A percentile compares a stretch with the other conserved stretches of the same genome.
phyloP scores from a whole-genome alignment of 176 grass and related monocot species.

The Eremochloa ophiuroides region DNA sequence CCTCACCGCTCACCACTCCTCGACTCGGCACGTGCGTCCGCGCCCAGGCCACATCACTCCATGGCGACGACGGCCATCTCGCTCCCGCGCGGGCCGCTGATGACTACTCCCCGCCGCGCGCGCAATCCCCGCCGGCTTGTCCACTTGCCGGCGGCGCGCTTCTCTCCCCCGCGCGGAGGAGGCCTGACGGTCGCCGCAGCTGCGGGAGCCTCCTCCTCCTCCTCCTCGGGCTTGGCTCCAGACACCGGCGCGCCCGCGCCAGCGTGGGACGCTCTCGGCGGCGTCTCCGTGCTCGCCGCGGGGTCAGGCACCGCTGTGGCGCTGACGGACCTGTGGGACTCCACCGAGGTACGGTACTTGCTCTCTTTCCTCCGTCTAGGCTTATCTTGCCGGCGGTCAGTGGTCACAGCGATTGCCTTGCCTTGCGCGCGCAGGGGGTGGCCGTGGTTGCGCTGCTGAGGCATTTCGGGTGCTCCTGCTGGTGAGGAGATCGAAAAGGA shows the following conservation, averaged over 20 bases:
- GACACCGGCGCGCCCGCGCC: not conserved
- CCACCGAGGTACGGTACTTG: slow-evolving; percentile 30
- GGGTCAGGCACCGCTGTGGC: slow-evolving; percentile 46
- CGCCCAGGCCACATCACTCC: not conserved
- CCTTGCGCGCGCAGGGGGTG: slow-evolving; percentile 37
- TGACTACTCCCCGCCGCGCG: not conserved
- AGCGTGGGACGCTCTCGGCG: slow-evolving; percentile 44
- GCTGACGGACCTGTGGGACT: slow-evolving; percentile 68
- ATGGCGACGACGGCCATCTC: slow-evolving; percentile 37
- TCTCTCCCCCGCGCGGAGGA: not conserved
- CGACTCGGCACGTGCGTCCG: not conserved
- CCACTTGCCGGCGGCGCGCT: not conserved
- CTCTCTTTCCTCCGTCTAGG: not conserved
- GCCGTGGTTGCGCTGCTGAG: slow-evolving; percentile 76
- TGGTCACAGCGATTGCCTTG: not conserved
- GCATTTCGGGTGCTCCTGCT: slow-evolving; percentile 89
- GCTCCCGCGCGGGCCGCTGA: not conserved
- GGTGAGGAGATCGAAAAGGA: slow-evolving; percentile 48
- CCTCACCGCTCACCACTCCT: too few species aligned
- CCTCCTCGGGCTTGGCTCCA: not conserved
- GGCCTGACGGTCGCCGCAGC: not conserved
- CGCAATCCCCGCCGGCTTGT: not conserved
- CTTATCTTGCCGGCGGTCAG: not conserved
- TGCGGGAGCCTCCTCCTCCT: slow-evolving; percentile 4
- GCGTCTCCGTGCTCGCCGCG: slow-evolving; percentile 48